Base-by-base conservation (phyloP, 108 stramenopile genomes). In the Pseudonitzschia pungens region DNA sequence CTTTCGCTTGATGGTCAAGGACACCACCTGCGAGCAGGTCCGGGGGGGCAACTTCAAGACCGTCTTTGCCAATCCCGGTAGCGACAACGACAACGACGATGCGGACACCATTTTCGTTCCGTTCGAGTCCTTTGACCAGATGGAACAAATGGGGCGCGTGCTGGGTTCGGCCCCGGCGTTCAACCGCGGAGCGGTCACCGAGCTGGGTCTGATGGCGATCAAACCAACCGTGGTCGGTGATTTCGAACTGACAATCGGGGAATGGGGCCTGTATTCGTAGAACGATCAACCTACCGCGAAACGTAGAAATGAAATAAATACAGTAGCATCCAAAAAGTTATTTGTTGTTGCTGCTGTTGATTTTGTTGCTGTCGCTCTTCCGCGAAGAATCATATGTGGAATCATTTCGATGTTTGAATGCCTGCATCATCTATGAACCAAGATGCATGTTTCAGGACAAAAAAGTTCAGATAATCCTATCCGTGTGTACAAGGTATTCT, bases 171-270 rank as follows among this genome's bases (percentile, higher is more conserved):
- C 76, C 24, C 84, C 81, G 27, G 50, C 60, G 9, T 77, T 85
- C 48, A 83, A 83, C 60, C 84, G 78, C 27, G 16, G 43, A 51
- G 70, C 71, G 32, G 81, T 85, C 3, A 85, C 79, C 52, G 84
- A 85, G 55, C 77, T 85, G 42, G 84, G 84, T 22, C 8, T 85
- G 12, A 85, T 85, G 84, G 84, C 84, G 16, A 85, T 85, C 27
- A 85, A 85, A 59, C 84, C 84, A 31, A 80, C 79, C n/a, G 81
- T 85, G 24, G 84, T 85, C 1, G 84, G 81, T 16, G 78, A 80
- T 14, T 85, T 85, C 40, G 76, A 77, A 26, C 57, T 85, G 11
- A 63, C 69, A 20, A 76, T 85, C 70, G 31, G 27, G 18, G 84
- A 85, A 53, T 85, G 84, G 84, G 84, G 84, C 5, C 69, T 85